Evolutionary conservation across 2,329 filamentous ascomycete species (phyloP).

Genomic region (Phaeosphaeriaceae sp.): DNA sequence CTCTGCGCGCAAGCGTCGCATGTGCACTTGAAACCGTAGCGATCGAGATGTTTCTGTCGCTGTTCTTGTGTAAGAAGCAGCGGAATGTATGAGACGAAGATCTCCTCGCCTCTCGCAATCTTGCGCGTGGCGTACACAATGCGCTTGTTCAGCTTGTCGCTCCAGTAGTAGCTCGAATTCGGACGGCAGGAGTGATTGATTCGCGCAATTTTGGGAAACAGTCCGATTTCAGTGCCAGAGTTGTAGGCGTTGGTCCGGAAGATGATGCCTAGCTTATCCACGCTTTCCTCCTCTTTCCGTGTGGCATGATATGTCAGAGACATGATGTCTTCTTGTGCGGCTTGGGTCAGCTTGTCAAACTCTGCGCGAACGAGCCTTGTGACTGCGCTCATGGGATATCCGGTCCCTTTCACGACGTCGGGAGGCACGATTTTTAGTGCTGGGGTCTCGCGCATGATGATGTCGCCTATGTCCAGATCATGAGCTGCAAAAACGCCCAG

Average conservation of each 20-base stretch:
- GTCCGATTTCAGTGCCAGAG: slow-evolving; percentile 37
- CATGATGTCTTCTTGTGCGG: slow-evolving; percentile 33
- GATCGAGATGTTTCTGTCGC: slow-evolving; percentile 41
- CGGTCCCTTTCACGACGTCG: slow-evolving; percentile 30
- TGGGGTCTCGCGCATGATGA: slow-evolving; percentile 52
- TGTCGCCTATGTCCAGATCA: slow-evolving; percentile 48
- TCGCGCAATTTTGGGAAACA: slow-evolving; percentile 46
- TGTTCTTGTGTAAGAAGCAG: slow-evolving; percentile 38
- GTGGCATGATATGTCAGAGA: slow-evolving; percentile 36
- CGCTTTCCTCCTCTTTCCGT: slow-evolving; percentile 17
- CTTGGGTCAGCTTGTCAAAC: slow-evolving; percentile 31
- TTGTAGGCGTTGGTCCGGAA: slow-evolving; percentile 49
- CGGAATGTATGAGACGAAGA: slow-evolving; percentile 50
- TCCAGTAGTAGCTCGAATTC: slow-evolving; percentile 50
- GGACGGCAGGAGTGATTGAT: slow-evolving; percentile 50
- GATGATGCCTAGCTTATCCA: slow-evolving; percentile 38
- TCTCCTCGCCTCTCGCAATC: slow-evolving; percentile 51
- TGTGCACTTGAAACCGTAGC: slow-evolving; percentile 47
- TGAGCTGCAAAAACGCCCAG: slow-evolving; percentile 52
- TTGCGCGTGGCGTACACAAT: slow-evolving; percentile 47
- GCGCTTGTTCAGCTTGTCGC: slow-evolving; percentile 32
- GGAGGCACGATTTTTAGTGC: slow-evolving; percentile 44
- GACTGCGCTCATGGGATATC: slow-evolving; percentile 36
- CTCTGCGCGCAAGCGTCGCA: slow-evolving; percentile 49
- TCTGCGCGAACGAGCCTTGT: slow-evolving; percentile 26